Evolutionary conservation across 306 rosid species (phyloP), one percentile per base, ranked within the genome.

Genomic region (Neltuma alba): DNA sequence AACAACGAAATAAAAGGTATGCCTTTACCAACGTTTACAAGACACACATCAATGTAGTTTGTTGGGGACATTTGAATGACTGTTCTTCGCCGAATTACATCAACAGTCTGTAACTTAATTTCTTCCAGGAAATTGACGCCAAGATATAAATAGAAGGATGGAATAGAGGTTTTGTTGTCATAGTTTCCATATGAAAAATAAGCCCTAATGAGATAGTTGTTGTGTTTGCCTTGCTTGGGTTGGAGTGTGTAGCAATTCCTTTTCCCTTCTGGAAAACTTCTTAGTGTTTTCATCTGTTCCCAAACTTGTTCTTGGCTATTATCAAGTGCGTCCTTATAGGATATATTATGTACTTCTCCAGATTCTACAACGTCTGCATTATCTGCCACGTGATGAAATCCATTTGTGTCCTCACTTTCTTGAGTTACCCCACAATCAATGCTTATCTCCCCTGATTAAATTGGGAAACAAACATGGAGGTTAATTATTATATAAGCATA

Each of bases 181-280:
- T 89, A 89, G 25, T 87, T 83, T 2, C 87, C 88, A 20, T 89
- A 85, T 0, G 73, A 47, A n/a, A 47, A 15, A 2, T 44, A 20
- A 41, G 87, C 85, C 70, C 88, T 57, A 21, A 89, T 79, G 64
- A 87, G 61, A 57, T 85, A 87, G 1, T 68, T 79, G 69, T 15
- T 57, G 69, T 82, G 69, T 54, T 54, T 80, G 1, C 83, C 87
- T 1, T 48, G 55, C 2, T 75, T 82, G 0, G 88, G 86, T 4
- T 66, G 81, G 18, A 87, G 42, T 65, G 64, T 79, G 66, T 83
- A 89, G 79, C 93, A 89, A 57, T 81, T 87, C 69, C 75, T 85
- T 11, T 2, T 50, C 33, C 87, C 87, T 0, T 70, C 20, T 11
- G 89, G 88, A 27, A 89, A 89, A 40, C 86, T 83, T 80, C 93